A percentile compares a stretch with the other conserved stretches of the same genome.
These are phyloP conservation scores for Kandelia obovata DNA, from an alignment of 345 rosid species.

Conservation along the genomic window DNA sequence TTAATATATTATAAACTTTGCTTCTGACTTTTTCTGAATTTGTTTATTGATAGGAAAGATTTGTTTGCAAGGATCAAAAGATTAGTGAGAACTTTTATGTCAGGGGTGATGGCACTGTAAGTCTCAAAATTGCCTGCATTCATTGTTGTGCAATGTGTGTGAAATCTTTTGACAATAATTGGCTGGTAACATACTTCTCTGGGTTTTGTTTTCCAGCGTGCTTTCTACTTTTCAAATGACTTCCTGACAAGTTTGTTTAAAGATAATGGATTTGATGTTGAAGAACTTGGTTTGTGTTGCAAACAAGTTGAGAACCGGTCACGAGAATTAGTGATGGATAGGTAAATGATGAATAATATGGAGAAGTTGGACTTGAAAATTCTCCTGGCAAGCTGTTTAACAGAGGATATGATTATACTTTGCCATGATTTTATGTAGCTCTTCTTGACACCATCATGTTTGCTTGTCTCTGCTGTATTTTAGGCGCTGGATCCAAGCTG, in stretches of 20 bases:
- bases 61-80: conserved; percentile 73
- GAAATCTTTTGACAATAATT: background rate
- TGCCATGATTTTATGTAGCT: background rate
- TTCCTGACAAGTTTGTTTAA: conserved; percentile 62
- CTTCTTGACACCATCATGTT: background rate
- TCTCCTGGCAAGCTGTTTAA: background rate
- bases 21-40: background rate
- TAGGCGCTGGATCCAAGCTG: conserved; percentile 93
- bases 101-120: conserved; percentile 97
- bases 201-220: conserved; percentile 53
- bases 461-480: conserved; percentile 18
- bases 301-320: conserved; percentile 94
- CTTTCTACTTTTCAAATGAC: conserved; percentile 81
- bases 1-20: background rate
- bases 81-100: conserved; percentile 84
- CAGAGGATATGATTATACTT: background rate
- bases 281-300: conserved; percentile 72
- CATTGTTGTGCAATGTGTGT: background rate
- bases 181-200: background rate
- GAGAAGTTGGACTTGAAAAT: background rate
- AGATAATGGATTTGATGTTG: conserved; percentile 64
- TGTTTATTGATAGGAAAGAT: conserved; percentile 67
- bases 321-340: conserved; percentile 78
- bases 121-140: conserved; percentile 22
- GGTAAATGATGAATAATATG: conserved; percentile 32